These are phyloP conservation scores for Emmonsiellopsis sp. DNA, from an alignment of 2,329 filamentous ascomycete species.

Conservation along the genomic window DNA sequence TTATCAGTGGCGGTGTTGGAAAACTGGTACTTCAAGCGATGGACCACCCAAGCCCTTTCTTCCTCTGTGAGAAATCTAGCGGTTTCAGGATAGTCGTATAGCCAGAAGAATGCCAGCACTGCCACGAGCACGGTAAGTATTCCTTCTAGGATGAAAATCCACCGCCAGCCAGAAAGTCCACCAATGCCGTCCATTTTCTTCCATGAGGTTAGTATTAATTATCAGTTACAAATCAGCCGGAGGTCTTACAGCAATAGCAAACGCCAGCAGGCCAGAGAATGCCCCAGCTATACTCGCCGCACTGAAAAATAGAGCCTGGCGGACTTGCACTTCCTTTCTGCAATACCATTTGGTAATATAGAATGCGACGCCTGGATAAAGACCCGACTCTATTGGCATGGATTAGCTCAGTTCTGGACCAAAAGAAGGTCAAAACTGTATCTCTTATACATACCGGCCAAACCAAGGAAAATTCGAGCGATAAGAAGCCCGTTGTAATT, in stretches of 20 bases:
- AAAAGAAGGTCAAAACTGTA: background rate
- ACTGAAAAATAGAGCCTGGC: conserved; percentile 40
- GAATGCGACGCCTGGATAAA: conserved; percentile 36
- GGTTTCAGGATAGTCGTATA: conserved; percentile 38
- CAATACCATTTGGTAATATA: conserved; percentile 41
- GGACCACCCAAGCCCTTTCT: conserved; percentile 31
- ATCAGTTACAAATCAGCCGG: background rate
- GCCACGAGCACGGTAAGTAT: conserved; percentile 38
- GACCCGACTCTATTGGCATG: conserved; percentile 26
- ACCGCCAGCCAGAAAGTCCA: conserved; percentile 40
- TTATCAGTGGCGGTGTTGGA: conserved; percentile 19
- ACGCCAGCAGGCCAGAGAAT: conserved; percentile 45
- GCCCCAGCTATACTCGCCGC: conserved; percentile 43
- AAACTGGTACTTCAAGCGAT: conserved; percentile 29
- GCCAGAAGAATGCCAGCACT: conserved; percentile 34
- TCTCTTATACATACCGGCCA: conserved; percentile 18
- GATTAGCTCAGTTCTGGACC: background rate
- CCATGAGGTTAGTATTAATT: background rate
- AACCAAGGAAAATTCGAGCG: conserved; percentile 39
- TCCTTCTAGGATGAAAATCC: conserved; percentile 45
- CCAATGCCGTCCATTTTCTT: conserved; percentile 43
- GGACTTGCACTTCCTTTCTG: conserved; percentile 33
- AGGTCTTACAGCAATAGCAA: conserved; percentile 35
- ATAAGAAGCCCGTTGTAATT: conserved; percentile 39
- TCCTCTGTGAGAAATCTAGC: conserved; percentile 34